These are phyloP conservation scores for Xylariaceae sp. DNA, from an alignment of 2,329 filamentous ascomycete species.

Conservation along the genomic window DNA sequence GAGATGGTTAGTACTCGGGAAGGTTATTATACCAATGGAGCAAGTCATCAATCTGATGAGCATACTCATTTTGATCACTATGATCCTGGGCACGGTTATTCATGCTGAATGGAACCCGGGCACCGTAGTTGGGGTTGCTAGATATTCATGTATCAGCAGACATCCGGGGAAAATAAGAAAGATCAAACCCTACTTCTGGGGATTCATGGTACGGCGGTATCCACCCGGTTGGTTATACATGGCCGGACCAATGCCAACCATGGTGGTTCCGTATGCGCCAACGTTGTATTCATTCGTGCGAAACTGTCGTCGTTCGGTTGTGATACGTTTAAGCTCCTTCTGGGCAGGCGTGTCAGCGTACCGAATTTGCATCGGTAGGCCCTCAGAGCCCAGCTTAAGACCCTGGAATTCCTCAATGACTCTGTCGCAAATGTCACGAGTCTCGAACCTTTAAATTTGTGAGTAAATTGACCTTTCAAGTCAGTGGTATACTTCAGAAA, in stretches of 20 bases:
- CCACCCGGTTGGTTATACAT: constrained; percentile 40
- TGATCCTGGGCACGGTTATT: constrained; percentile 21
- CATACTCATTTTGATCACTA: constrained; percentile 23
- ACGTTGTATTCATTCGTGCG: constrained; percentile 93
- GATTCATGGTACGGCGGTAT: constrained; percentile 36
- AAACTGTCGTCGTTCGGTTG: constrained; percentile 90
- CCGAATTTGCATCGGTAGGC: constrained; percentile 84
- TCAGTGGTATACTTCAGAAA: neutral
- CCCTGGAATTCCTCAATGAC: constrained; percentile 87
- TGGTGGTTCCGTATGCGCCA: constrained; percentile 61
- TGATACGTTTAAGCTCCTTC: constrained; percentile 94
- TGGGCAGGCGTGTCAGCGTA: constrained; percentile 96
- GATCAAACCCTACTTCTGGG: constrained; percentile 21
- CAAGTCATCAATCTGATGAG: constrained; percentile 14
- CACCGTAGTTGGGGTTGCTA: constrained; percentile 13
- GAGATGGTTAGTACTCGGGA: constrained; percentile 31
- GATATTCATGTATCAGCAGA: constrained; percentile 13
- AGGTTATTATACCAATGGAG: neutral
- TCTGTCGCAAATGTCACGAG: constrained; percentile 81
- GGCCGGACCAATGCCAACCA: constrained; percentile 52
- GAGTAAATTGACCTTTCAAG: constrained; percentile 19
- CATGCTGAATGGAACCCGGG: constrained; percentile 14
- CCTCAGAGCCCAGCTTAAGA: constrained; percentile 68
- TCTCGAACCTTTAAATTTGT: constrained; percentile 68
- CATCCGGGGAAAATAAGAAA: neutral